Percentiles rank a stretch among this genome's conserved stretches.
These are phyloP conservation scores for Psilocybe azurescens DNA, from an alignment of 768 basidiomycete species.

Conservation along the genomic window DNA sequence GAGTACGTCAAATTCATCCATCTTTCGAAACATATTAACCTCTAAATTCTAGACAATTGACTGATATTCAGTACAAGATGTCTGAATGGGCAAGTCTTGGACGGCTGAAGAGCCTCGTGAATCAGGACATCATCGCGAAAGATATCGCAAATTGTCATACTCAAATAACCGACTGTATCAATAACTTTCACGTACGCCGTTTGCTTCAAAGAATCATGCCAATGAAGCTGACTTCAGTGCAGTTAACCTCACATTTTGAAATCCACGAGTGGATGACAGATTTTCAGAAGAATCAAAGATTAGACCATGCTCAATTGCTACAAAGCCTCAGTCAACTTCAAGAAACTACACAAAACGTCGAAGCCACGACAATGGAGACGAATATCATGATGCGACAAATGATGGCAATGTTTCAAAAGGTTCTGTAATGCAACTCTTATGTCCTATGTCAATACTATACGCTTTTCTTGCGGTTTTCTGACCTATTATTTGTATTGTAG, in stretches of 20 bases:
- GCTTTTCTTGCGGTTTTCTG: neutral
- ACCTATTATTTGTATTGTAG: slow-evolving; percentile 21
- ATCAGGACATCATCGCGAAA: slow-evolving; percentile 46
- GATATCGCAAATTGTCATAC: slow-evolving; percentile 52
- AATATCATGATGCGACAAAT: slow-evolving; percentile 42
- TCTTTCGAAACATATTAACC: neutral
- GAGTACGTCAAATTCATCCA: slow-evolving; percentile 17
- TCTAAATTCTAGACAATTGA: slow-evolving; percentile 19
- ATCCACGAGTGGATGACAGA: slow-evolving; percentile 54
- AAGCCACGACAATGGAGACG: slow-evolving; percentile 36
- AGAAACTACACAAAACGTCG: slow-evolving; percentile 40
- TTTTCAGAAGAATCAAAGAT: slow-evolving; percentile 40
- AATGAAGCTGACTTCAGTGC: neutral
- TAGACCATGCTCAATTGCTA: slow-evolving; percentile 50
- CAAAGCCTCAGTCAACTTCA: slow-evolving; percentile 48
- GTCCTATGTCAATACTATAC: too few relatives aligned
- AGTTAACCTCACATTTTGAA: slow-evolving; percentile 53
- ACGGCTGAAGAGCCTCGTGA: slow-evolving; percentile 47
- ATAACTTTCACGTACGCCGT: slow-evolving; percentile 47
- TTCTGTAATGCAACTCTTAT: slow-evolving; percentile 15
- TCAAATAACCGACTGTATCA: slow-evolving; percentile 50
- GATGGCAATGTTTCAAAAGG: slow-evolving; percentile 58
- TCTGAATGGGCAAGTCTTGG: slow-evolving; percentile 46
- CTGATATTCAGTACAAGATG: slow-evolving; percentile 44
- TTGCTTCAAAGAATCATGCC: neutral